phyloP scores from a whole-genome alignment of 257 asterid genomes.

The Lycium barbarum region DNA sequence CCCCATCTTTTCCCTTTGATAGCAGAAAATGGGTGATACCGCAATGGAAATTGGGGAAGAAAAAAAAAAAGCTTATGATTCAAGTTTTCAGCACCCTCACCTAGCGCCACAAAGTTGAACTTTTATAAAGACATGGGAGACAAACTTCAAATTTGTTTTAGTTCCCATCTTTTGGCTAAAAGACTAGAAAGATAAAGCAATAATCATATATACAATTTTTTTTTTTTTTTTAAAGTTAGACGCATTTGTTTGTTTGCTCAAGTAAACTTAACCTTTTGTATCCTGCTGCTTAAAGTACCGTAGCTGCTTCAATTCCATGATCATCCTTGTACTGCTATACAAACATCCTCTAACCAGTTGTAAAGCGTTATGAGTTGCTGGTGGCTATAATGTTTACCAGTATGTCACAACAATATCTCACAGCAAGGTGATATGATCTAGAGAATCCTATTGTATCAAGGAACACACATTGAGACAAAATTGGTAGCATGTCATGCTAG shows the following conservation, averaged over 20 bases:
- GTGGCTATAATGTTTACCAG: background rate
- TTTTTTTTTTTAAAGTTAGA: background rate
- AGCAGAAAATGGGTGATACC: background rate
- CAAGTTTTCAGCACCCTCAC: conserved; percentile 19
- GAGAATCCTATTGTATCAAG: conserved; percentile 16
- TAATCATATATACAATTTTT: background rate
- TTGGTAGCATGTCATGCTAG: background rate
- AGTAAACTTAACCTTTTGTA: background rate
- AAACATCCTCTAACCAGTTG: background rate
- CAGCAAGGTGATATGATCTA: conserved; percentile 1
- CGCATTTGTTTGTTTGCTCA: background rate
- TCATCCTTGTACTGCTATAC: background rate
- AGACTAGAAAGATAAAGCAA: background rate
- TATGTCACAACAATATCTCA: background rate
- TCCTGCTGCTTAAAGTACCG: background rate
- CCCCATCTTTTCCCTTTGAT: background rate
- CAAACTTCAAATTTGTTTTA: conserved; percentile 11
- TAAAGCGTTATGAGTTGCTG: background rate
- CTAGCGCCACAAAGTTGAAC: background rate
- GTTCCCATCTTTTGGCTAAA: conserved; percentile 2
- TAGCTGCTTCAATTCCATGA: background rate
- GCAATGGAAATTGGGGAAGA: background rate
- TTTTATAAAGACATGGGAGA: conserved; percentile 4
- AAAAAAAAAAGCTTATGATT: background rate
- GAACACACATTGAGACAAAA: conserved; percentile 20